A percentile compares a stretch with the other conserved stretches of the same genome.
Evolutionary conservation across 2,329 filamentous ascomycete species (phyloP).

Genomic region (Escovopsis sp.): DNA sequence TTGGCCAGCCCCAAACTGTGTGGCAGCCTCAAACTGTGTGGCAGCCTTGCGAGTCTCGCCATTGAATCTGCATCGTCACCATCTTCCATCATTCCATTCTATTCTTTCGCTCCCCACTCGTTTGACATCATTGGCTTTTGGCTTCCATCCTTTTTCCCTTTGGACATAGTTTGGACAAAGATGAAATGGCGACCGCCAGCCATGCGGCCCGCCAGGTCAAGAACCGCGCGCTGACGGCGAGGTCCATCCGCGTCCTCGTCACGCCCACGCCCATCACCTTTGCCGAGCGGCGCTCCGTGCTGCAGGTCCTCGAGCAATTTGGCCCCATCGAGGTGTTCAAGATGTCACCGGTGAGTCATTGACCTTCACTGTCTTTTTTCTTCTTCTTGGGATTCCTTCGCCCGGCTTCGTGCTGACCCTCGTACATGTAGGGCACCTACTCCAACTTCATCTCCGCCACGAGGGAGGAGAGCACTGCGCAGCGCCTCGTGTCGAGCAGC

Average conservation of each 20-base stretch:
- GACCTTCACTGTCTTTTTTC: neutral
- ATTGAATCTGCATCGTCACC: too few relatives aligned
- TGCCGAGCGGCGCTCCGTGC: slow-evolving; percentile 37
- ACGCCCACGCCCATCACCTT: slow-evolving; percentile 35
- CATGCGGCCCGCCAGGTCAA: slow-evolving; percentile 5
- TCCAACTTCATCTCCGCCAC: slow-evolving; percentile 36
- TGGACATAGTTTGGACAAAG: too few relatives aligned
- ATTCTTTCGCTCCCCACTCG: too few relatives aligned
- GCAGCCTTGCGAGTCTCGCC: too few relatives aligned
- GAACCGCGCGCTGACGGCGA: slow-evolving; percentile 12
- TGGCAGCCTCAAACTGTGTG: neutral
- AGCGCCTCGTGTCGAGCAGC: slow-evolving; percentile 25
- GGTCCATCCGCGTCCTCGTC: slow-evolving; percentile 34
- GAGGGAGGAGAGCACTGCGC: slow-evolving; percentile 22
- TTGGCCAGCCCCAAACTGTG: neutral
- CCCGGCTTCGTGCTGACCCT: slow-evolving; percentile 4
- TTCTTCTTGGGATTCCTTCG: too few relatives aligned
- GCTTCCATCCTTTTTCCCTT: too few relatives aligned
- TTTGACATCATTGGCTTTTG: too few relatives aligned
- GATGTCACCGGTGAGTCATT: slow-evolving; percentile 11
- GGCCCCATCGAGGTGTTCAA: slow-evolving; percentile 38
- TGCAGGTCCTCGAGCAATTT: slow-evolving; percentile 34
- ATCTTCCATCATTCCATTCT: too few relatives aligned
- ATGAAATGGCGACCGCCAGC: slow-evolving; percentile 7
- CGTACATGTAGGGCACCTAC: slow-evolving; percentile 27